Percentiles rank a stretch among this genome's conserved stretches.
Evolutionary conservation across 805 yeast species (phyloP).

Genomic region (Cyberlindnera maritima): DNA sequence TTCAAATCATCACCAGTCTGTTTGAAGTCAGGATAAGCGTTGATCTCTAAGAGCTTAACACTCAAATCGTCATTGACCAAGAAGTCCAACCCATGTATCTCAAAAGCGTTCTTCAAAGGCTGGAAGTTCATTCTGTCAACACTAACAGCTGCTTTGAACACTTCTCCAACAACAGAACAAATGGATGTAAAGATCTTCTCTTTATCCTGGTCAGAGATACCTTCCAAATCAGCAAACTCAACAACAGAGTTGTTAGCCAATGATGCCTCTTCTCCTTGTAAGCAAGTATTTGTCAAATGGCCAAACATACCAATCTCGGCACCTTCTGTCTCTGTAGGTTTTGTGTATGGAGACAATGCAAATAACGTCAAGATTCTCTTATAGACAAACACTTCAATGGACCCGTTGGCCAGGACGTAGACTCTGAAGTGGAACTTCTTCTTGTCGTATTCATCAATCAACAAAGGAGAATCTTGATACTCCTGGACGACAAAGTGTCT

Average conservation of each 20-base stretch:
- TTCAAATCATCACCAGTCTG: slow-evolving; percentile 86
- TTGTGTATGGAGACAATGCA: slow-evolving; percentile 52
- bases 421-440: slow-evolving; percentile 88
- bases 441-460: slow-evolving; percentile 54
- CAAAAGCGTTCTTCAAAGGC: slow-evolving; percentile 79
- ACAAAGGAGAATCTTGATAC: slow-evolving; percentile 66
- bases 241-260: slow-evolving; percentile 46
- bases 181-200: slow-evolving; percentile 50
- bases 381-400: slow-evolving; percentile 75
- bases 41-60: slow-evolving; percentile 76
- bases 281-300: slow-evolving; percentile 92
- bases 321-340: slow-evolving; percentile 40
- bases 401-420: slow-evolving; percentile 75
- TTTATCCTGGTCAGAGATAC: slow-evolving; percentile 36
- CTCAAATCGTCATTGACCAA: slow-evolving; percentile 55
- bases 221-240: slow-evolving; percentile 58
- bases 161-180: slow-evolving; percentile 58
- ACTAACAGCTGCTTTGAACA: slow-evolving; percentile 75
- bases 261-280: slow-evolving; percentile 60
- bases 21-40: slow-evolving; percentile 94
- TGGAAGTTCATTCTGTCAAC: slow-evolving; percentile 84
- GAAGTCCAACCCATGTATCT: slow-evolving; percentile 87
- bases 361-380: slow-evolving; percentile 79
- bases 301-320: slow-evolving; percentile 41
- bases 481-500: slow-evolving; percentile 91